phyloP scores from a whole-genome alignment of 257 asterid species.

The Primulina tabacum region DNA sequence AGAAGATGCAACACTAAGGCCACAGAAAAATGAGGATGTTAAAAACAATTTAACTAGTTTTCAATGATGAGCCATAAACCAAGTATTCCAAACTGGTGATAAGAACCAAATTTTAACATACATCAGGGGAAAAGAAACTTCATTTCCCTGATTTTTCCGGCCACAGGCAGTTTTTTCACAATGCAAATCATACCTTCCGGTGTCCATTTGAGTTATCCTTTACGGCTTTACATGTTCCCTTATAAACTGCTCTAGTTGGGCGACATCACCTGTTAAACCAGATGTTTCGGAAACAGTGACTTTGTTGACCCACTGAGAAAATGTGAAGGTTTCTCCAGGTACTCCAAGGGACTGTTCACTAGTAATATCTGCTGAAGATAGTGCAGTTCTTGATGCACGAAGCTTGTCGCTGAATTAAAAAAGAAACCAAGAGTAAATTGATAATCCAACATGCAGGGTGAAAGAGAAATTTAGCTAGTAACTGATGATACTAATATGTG shows the following conservation, averaged over 20 bases:
- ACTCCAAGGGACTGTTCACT: constrained; percentile 61
- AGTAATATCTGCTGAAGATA: constrained; percentile 75
- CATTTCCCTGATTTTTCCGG: background rate
- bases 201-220: constrained; percentile 1
- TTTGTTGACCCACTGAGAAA: constrained; percentile 73
- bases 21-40: background rate
- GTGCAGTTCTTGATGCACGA: constrained; percentile 82
- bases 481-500: background rate
- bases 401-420: constrained; percentile 67
- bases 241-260: constrained; percentile 70
- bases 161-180: background rate
- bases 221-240: constrained; percentile 60
- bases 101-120: background rate
- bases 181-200: constrained; percentile 5
- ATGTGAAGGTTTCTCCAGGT: constrained; percentile 70
- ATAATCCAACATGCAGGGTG: background rate
- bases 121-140: background rate
- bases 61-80: too few relatives aligned
- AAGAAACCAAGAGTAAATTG: constrained; percentile 1
- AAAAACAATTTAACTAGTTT: background rate
- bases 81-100: background rate
- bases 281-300: constrained; percentile 71
- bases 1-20: background rate
- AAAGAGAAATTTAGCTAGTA: constrained; percentile 1
- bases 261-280: constrained; percentile 58